Percentiles rank a stretch among this genome's conserved stretches.
Evolutionary conservation across 2,329 filamentous ascomycete genomes (phyloP).

Genomic region (Colletotrichum aenigma): DNA sequence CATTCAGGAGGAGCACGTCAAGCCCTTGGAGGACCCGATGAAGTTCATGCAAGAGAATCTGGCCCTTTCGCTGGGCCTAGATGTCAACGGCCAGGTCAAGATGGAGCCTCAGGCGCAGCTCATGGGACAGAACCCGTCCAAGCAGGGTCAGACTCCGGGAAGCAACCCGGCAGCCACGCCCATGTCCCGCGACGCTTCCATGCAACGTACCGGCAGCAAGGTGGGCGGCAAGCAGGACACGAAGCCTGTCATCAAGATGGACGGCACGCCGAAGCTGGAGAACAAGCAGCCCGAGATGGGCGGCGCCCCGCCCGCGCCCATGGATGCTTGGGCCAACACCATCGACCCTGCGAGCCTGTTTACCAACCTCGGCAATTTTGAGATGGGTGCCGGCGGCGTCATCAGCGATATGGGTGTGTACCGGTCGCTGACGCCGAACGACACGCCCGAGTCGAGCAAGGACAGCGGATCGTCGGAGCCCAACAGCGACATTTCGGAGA

Average conservation of each 20-base stretch:
- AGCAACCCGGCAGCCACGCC: conserved; percentile 47
- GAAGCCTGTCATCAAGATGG: conserved; percentile 33
- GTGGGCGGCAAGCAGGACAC: conserved; percentile 44
- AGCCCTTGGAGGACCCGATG: conserved; percentile 58
- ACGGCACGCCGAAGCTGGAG: conserved; percentile 23
- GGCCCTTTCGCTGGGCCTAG: conserved; percentile 53
- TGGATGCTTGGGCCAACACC: conserved; percentile 39
- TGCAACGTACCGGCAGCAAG: conserved; percentile 54
- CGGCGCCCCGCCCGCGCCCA: conserved; percentile 17
- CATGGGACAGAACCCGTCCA: conserved; percentile 49
- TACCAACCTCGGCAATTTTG: conserved; percentile 42
- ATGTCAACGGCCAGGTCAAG: conserved; percentile 50
- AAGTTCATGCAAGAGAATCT: conserved; percentile 58
- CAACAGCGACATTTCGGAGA: conserved; percentile 66
- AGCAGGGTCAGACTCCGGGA: conserved; percentile 51
- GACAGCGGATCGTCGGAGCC: conserved; percentile 64
- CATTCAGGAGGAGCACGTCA: conserved; percentile 62
- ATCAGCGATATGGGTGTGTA: conserved; percentile 60
- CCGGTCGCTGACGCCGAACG: conserved; percentile 62
- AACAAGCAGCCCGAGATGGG: conserved; percentile 34
- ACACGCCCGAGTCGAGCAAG: conserved; percentile 69
- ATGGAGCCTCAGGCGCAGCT: conserved; percentile 35
- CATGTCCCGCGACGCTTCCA: conserved; percentile 55
- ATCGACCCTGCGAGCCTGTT: conserved; percentile 49
- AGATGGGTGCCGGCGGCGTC: conserved; percentile 47